Evolutionary conservation across 2,329 filamentous ascomycete species (phyloP).

Genomic region (Monilinia vaccinii-corymbosi): DNA sequence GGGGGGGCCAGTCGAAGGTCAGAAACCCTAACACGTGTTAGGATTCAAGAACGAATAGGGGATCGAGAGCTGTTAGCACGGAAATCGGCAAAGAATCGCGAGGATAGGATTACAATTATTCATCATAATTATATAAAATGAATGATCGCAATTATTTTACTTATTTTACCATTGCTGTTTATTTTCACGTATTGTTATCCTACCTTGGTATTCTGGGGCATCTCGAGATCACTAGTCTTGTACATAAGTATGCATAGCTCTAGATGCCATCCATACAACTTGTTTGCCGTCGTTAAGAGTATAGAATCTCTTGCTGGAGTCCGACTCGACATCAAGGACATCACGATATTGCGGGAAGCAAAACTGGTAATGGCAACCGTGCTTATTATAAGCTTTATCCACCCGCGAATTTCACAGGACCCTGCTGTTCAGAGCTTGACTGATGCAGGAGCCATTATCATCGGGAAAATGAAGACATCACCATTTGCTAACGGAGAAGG

Average conservation of each 20-base stretch:
- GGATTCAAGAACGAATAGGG: not conserved
- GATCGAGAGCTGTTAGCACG: not conserved
- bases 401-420: conserved; percentile 36
- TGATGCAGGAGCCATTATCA: conserved; percentile 47
- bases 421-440: conserved; percentile 45
- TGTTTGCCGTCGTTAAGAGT: too few species aligned
- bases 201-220: not conserved
- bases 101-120: too few species aligned
- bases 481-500: conserved; percentile 35
- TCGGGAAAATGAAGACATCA: conserved; percentile 44
- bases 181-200: not conserved
- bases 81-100: not conserved
- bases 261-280: not conserved
- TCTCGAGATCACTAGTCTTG: not conserved
- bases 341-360: conserved; percentile 47
- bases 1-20: not conserved
- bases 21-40: not conserved
- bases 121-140: too few species aligned
- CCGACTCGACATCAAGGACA: conserved; percentile 54
- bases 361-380: conserved; percentile 47
- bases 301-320: conserved; percentile 53
- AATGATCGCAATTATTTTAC: too few species aligned
- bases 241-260: not conserved
- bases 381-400: conserved; percentile 48
- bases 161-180: too few species aligned